Base-by-base conservation (phyloP, 306 rosid genomes). In the Adenanthera pavonina region DNA sequence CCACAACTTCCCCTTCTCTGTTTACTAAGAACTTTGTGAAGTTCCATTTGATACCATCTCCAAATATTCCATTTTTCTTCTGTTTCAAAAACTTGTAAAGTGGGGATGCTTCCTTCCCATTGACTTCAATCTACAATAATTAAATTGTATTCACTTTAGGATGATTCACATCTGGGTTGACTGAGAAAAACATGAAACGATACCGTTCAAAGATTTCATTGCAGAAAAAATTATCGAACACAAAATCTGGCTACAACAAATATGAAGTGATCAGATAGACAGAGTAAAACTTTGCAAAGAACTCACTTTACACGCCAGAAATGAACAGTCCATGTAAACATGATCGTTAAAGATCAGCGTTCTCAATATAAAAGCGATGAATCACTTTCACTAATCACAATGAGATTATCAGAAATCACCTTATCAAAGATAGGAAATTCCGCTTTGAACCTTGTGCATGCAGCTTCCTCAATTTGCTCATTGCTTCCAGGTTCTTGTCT, bases 41-140 rank as follows among this genome's bases (percentile, higher is more conserved):
- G 93, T 92, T 94, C 98, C 98, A 94, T 80, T 94, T 92, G 88
- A 94, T 87, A 77, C 92, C 91, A 80, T 86, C 95, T 69, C 97
- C 97, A 81, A 92, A 90, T 82, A 94, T 53, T 34, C 98, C 98
- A 0, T 93, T 91, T 78, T 92, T 89, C 87, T 89, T 84, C 5
- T 78, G 75, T 81, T 94, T 94, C 74, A 94, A 80, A 85, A 86
- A 94, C 86, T 88, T 90, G 83, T 86, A 94, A 73, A 94, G 80
- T 30, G 96, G 97, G 1, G 86, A 87, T 41, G 88, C 90, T 47
- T 91, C 83, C 86, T 94, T 92, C 53, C 97, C 98, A 70, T 92
- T 94, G 70, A 94, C 98, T 79, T 90, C 94, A 71, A 94, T 72
- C 98, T 94, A 68, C 8, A 67, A 79, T 19, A 52, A 41, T 68